These are phyloP conservation scores for Lipomyces oligophaga DNA, from an alignment of 805 yeast species.

Conservation along the genomic window DNA sequence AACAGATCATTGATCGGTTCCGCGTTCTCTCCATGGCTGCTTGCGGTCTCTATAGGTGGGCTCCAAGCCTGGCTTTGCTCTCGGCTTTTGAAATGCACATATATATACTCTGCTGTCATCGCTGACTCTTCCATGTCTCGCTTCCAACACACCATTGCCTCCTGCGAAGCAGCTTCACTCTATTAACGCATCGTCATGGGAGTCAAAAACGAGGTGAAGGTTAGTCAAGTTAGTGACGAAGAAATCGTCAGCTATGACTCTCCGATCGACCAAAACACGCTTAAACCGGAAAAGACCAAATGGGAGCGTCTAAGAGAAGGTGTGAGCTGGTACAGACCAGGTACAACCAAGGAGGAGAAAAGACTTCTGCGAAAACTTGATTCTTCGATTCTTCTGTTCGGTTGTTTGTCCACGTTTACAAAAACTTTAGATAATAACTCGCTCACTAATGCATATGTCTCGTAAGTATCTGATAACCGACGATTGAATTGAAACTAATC, in stretches of 20 bases:
- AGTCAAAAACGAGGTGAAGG: too few species aligned
- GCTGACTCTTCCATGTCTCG: too few species aligned
- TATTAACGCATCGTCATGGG: too few species aligned
- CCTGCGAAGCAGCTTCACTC: too few species aligned
- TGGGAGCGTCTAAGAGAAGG: constrained; percentile 20
- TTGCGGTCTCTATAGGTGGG: too few species aligned
- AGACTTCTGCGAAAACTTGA: constrained; percentile 39
- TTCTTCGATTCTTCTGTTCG: constrained; percentile 35
- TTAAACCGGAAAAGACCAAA: constrained; percentile 15
- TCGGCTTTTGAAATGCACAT: too few species aligned
- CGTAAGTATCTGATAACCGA: constrained; percentile 28
- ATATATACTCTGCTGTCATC: too few species aligned
- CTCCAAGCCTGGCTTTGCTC: too few species aligned
- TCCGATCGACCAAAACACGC: not conserved
- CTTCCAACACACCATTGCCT: too few species aligned
- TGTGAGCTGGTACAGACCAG: constrained; percentile 36
- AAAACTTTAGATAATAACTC: constrained; percentile 53
- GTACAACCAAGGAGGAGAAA: constrained; percentile 32
- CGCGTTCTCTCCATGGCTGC: too few species aligned
- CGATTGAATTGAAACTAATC: not conserved
- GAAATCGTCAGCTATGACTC: not conserved
- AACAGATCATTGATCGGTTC: too few species aligned
- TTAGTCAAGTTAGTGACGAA: too few species aligned
- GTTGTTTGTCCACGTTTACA: constrained; percentile 42
- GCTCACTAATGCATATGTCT: constrained; percentile 51